Evolutionary conservation across 2,329 filamentous ascomycete genomes (phyloP).

Genomic region (Colletotrichum sp.): DNA sequence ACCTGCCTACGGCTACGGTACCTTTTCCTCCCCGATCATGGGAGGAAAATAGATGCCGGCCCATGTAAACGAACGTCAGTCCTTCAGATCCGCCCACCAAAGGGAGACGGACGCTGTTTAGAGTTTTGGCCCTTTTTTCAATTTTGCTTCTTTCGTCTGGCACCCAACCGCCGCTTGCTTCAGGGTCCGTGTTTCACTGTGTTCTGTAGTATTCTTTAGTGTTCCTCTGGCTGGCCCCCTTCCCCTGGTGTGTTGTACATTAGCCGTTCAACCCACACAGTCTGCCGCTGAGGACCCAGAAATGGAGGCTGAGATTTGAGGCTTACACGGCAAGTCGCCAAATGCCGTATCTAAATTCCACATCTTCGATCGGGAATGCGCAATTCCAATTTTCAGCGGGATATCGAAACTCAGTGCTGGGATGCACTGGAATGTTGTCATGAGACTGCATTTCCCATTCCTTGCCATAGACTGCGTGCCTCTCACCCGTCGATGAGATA

Average conservation of each 20-base stretch:
- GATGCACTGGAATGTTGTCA: neutral
- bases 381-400: neutral
- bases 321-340: neutral
- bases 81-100: neutral
- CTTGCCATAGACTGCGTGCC: neutral
- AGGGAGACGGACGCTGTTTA: neutral
- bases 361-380: neutral
- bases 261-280: neutral
- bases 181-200: constrained; percentile 1
- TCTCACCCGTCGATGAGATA: neutral
- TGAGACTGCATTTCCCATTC: neutral
- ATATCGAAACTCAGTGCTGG: neutral
- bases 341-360: neutral
- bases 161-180: neutral
- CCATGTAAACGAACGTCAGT: neutral
- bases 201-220: neutral
- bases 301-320: neutral
- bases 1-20: neutral
- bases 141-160: neutral
- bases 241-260: neutral
- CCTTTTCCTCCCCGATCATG: neutral
- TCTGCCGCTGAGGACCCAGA: neutral
- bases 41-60: neutral
- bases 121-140: neutral
- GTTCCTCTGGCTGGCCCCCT: neutral